Evolutionary conservation across 768 basidiomycete genomes (phyloP).

Genomic region (Psilocybe cubensis): DNA sequence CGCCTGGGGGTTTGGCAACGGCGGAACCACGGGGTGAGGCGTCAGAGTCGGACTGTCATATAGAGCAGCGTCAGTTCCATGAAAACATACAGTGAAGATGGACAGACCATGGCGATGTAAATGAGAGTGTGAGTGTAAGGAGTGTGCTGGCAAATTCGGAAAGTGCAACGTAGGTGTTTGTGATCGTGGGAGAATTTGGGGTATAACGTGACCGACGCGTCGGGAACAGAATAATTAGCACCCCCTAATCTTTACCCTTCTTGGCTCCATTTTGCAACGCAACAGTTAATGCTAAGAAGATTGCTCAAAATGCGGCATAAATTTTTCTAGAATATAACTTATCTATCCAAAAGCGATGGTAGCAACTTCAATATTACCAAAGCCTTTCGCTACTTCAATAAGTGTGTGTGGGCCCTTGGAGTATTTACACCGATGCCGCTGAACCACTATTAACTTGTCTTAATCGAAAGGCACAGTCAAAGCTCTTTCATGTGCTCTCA

Average conservation of each 20-base stretch:
- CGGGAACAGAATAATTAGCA: neutral
- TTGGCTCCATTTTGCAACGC: too few species aligned
- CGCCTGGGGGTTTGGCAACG: slow-evolving; percentile 76
- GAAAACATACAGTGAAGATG: neutral
- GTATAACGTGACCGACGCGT: slow-evolving; percentile 36
- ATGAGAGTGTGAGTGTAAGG: slow-evolving; percentile 20
- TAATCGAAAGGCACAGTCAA: too few species aligned
- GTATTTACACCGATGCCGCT: too few species aligned
- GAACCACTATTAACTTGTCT: too few species aligned
- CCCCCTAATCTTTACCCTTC: neutral
- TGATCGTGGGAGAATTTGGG: slow-evolving; percentile 31
- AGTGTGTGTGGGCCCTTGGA: too few species aligned
- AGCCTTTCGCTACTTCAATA: too few species aligned
- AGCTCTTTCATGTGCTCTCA: too few species aligned
- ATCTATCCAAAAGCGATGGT: too few species aligned
- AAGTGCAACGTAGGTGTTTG: slow-evolving; percentile 27
- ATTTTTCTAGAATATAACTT: too few species aligned
- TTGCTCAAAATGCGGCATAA: too few species aligned
- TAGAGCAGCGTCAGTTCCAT: neutral
- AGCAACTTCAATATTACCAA: too few species aligned
- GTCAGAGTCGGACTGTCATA: slow-evolving; percentile 80
- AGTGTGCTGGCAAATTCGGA: slow-evolving; percentile 35
- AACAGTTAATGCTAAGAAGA: too few species aligned
- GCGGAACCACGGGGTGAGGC: slow-evolving; percentile 46
- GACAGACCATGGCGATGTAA: slow-evolving; percentile 41